Percentiles rank a stretch among this genome's conserved stretches.
phyloP scores from a whole-genome alignment of 805 yeast genomes.

The Nakazawaea populi region DNA sequence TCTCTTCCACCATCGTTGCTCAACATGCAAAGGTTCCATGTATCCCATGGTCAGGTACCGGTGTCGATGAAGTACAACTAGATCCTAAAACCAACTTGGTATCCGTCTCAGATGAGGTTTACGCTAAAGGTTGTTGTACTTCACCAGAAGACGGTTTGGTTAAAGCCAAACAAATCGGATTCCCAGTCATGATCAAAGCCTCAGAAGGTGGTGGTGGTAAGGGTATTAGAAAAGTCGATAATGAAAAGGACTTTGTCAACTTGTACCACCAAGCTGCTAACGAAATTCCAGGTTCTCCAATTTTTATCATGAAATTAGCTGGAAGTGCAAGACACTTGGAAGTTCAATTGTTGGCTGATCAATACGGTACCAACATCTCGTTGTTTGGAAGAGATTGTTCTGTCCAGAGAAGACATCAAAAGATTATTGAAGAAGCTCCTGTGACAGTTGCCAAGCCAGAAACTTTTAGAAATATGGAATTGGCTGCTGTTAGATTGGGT shows the following conservation, averaged over 20 bases:
- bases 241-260: constrained; percentile 69
- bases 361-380: constrained; percentile 96
- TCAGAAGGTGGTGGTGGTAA: constrained; percentile 99
- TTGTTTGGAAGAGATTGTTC: constrained; percentile 98
- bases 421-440: constrained; percentile 98
- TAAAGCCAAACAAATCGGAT: constrained; percentile 84
- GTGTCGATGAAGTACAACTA: constrained; percentile 74
- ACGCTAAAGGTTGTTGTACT: constrained; percentile 82
- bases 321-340: constrained; percentile 98
- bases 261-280: constrained; percentile 90
- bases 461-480: constrained; percentile 89
- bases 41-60: constrained; percentile 99
- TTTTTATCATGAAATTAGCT: constrained; percentile 95
- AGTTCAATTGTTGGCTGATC: constrained; percentile 96
- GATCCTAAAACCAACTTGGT: constrained; percentile 73
- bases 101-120: constrained; percentile 79
- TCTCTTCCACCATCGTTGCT: constrained; percentile 96
- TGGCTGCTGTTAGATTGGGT: constrained; percentile 96
- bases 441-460: constrained; percentile 87
- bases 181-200: constrained; percentile 98
- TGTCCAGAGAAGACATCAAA: constrained; percentile 98
- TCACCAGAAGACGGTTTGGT: constrained; percentile 84
- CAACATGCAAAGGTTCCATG: constrained; percentile 98
- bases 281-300: constrained; percentile 98
- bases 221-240: constrained; percentile 95